Evolutionary conservation across 2,329 filamentous ascomycete species (phyloP).

Genomic region (Sporothrix pallida): DNA sequence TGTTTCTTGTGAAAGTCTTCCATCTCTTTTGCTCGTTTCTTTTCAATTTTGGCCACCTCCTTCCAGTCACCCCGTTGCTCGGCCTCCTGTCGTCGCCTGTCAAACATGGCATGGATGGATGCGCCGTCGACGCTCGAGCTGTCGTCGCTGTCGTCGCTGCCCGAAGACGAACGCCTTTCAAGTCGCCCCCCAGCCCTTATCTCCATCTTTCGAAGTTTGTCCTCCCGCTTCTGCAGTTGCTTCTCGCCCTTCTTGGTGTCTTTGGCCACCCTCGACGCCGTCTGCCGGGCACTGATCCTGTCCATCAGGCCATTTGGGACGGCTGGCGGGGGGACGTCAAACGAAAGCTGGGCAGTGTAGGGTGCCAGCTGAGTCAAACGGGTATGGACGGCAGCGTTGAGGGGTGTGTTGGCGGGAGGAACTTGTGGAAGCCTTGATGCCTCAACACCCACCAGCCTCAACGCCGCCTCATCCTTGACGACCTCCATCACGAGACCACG

Average conservation of each 20-base stretch:
- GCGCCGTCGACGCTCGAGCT: neutral
- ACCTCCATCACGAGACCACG: slow-evolving; percentile 16
- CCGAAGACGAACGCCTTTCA: neutral
- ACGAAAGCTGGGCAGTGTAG: neutral
- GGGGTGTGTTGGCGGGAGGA: too few relatives aligned
- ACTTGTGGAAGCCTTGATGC: neutral
- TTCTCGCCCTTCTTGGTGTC: neutral
- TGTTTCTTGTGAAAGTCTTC: slow-evolving; percentile 1
- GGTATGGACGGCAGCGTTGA: neutral
- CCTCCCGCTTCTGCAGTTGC: neutral
- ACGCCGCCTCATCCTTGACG: slow-evolving; percentile 17
- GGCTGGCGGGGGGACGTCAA: neutral
- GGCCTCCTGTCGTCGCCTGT: neutral
- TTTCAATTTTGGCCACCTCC: slow-evolving; percentile 13
- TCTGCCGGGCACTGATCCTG: neutral
- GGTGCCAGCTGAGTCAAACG: neutral
- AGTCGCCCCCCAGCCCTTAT: neutral
- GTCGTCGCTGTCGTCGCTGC: neutral
- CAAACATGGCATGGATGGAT: neutral
- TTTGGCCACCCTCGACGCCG: neutral
- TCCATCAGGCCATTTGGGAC: neutral
- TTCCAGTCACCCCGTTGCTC: slow-evolving; percentile 8
- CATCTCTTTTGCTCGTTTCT: slow-evolving; percentile 9
- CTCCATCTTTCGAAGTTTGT: neutral
- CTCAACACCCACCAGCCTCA: neutral